A percentile compares a stretch with the other conserved stretches of the same genome.
Conservation (phyloP, 2,329 filamentous ascomycete genomes). For the Shiraia sp. region DNA sequence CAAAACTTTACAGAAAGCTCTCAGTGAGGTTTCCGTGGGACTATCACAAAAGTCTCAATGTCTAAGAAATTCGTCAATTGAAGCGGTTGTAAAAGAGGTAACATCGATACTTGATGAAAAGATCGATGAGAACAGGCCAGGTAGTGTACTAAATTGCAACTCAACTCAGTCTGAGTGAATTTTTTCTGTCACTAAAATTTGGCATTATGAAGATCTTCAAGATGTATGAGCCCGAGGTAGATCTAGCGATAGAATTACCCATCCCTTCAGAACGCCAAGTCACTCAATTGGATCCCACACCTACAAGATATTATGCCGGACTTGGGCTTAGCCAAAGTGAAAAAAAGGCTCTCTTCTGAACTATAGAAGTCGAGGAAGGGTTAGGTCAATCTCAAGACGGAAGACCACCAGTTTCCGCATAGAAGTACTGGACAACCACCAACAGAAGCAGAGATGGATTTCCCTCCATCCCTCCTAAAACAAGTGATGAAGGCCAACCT, state of each 20-base stretch:
- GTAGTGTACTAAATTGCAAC: constrained; percentile 14
- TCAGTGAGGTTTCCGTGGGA: constrained; percentile 12
- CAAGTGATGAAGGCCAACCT: too few relatives aligned
- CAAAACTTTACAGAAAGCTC: constrained; percentile 11
- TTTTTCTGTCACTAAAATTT: constrained; percentile 12
- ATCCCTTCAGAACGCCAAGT: neutral
- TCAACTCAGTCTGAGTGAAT: constrained; percentile 15
- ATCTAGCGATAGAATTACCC: too few relatives aligned
- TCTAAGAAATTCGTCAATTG: constrained; percentile 22
- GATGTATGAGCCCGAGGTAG: too few relatives aligned
- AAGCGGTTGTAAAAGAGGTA: constrained; percentile 17
- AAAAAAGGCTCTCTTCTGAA: neutral
- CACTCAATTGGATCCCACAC: too few relatives aligned
- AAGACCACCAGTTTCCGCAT: neutral
- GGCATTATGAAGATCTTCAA: constrained; percentile 11
- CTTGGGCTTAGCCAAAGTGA: neutral
- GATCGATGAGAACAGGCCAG: constrained; percentile 14
- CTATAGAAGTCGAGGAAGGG: constrained; percentile 1
- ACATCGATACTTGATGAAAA: constrained; percentile 16
- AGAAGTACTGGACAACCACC: neutral
- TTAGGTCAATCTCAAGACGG: neutral
- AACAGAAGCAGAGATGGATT: constrained; percentile 1
- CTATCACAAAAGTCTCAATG: constrained; percentile 11
- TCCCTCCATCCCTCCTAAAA: constrained; percentile 1
- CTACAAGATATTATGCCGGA: too few relatives aligned